phyloP scores from a whole-genome alignment of 2,329 filamentous ascomycete genomes.

The Byssochlamys sp. region DNA sequence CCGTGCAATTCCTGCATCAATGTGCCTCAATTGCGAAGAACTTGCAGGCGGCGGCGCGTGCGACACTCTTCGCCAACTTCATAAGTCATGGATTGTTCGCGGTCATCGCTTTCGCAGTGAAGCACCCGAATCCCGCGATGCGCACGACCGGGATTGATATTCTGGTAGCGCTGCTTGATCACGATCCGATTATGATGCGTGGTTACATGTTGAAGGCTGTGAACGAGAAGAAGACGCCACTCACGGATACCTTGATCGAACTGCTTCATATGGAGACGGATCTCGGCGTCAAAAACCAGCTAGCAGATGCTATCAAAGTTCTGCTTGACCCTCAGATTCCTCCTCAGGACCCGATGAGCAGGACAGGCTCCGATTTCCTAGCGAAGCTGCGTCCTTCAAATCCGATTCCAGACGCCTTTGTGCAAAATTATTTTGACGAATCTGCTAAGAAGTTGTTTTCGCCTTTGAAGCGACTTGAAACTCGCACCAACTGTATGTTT shows the following conservation, averaged over 20 bases:
- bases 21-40: constrained; percentile 92
- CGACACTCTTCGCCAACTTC: constrained; percentile 80
- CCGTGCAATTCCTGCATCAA: constrained; percentile 91
- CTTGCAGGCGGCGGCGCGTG: constrained; percentile 70
- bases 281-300: constrained; percentile 86
- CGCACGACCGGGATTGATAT: constrained; percentile 90
- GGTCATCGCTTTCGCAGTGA: constrained; percentile 84
- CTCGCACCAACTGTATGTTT: constrained; percentile 44
- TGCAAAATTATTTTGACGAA: constrained; percentile 79
- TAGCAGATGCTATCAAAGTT: constrained; percentile 90
- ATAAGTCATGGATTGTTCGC: constrained; percentile 75
- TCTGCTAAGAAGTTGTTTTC: constrained; percentile 78
- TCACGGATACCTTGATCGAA: constrained; percentile 89
- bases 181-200: constrained; percentile 88
- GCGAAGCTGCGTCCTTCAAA: constrained; percentile 55
- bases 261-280: constrained; percentile 84
- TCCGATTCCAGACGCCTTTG: constrained; percentile 73
- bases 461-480: constrained; percentile 71
- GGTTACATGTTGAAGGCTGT: constrained; percentile 87
- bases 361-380: constrained; percentile 58
- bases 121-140: constrained; percentile 72
- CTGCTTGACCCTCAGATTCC: constrained; percentile 65
- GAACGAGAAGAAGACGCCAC: constrained; percentile 69
- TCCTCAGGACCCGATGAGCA: constrained; percentile 48
- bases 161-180: constrained; percentile 84